phyloP scores from a whole-genome alignment of 2,329 filamentous ascomycete genomes.

The Colletotrichum caudatum region DNA sequence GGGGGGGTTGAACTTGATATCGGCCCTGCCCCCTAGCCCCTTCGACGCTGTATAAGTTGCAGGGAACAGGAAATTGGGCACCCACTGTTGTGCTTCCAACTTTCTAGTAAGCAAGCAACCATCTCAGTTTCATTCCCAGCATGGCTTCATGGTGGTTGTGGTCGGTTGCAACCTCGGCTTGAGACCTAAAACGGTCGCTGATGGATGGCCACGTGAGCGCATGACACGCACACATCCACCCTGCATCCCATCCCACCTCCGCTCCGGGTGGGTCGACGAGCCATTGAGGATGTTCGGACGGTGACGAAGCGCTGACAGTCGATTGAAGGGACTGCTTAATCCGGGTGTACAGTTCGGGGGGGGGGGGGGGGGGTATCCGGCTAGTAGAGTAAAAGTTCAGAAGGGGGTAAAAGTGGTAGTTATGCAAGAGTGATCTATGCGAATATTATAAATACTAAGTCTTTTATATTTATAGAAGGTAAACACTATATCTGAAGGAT shows the following conservation, averaged over 20 bases:
- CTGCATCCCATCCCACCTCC: conserved; percentile 10
- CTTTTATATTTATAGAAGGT: too few species aligned
- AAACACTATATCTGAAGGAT: too few species aligned
- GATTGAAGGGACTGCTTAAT: conserved; percentile 24
- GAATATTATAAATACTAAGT: too few species aligned
- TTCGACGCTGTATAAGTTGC: conserved; percentile 14
- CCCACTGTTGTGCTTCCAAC: neutral
- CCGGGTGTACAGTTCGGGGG: too few species aligned
- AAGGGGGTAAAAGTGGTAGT: too few species aligned
- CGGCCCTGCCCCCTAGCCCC: neutral
- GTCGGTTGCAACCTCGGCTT: conserved; percentile 16
- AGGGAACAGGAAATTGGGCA: conserved; percentile 12
- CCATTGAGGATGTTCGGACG: conserved; percentile 11
- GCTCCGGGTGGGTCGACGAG: conserved; percentile 1
- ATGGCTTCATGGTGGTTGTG: neutral
- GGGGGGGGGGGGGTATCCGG: too few species aligned
- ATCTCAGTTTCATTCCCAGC: neutral
- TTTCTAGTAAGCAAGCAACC: neutral
- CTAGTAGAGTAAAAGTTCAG: too few species aligned
- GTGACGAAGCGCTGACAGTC: conserved; percentile 1
- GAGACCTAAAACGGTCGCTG: conserved; percentile 10
- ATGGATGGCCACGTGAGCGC: conserved; percentile 18
- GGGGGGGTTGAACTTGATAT: neutral
- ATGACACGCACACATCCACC: neutral
- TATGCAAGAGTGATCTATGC: too few species aligned